These are phyloP conservation scores for Kwoniella shandongensis DNA, from an alignment of 768 basidiomycete genomes.

Conservation along the genomic window DNA sequence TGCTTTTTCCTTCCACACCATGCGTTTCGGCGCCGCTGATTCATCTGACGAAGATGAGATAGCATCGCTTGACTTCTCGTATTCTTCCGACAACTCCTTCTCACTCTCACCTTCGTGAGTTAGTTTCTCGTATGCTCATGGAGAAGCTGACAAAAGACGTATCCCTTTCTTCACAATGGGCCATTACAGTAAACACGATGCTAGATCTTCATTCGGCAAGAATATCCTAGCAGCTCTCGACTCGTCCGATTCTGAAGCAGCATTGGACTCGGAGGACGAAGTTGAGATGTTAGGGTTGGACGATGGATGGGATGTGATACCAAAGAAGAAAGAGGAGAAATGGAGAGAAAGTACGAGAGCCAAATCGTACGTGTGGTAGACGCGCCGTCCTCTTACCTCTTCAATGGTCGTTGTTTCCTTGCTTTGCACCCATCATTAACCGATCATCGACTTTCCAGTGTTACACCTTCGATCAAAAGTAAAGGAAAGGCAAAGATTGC, in stretches of 20 bases:
- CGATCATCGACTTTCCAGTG: neutral
- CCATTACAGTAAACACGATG: conserved; percentile 5
- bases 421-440: neutral
- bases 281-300: conserved; percentile 21
- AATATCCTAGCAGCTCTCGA: conserved; percentile 13
- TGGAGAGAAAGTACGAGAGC: conserved; percentile 8
- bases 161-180: neutral
- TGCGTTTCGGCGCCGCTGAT: conserved; percentile 32
- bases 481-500: conserved; percentile 5
- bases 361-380: conserved; percentile 4
- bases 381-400: too few species aligned
- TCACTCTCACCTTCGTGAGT: conserved; percentile 17
- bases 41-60: conserved; percentile 25
- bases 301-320: conserved; percentile 13
- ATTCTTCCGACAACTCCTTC: conserved; percentile 10
- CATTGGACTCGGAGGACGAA: conserved; percentile 38
- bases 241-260: conserved; percentile 20
- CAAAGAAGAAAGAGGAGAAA: neutral
- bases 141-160: neutral
- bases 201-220: conserved; percentile 17
- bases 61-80: conserved; percentile 13
- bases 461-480: neutral
- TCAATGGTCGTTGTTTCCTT: neutral
- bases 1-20: neutral
- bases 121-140: neutral